A percentile compares a stretch with the other conserved stretches of the same genome.
These are phyloP conservation scores for Primulina eburnea DNA, from an alignment of 257 asterid species.

Conservation along the genomic window DNA sequence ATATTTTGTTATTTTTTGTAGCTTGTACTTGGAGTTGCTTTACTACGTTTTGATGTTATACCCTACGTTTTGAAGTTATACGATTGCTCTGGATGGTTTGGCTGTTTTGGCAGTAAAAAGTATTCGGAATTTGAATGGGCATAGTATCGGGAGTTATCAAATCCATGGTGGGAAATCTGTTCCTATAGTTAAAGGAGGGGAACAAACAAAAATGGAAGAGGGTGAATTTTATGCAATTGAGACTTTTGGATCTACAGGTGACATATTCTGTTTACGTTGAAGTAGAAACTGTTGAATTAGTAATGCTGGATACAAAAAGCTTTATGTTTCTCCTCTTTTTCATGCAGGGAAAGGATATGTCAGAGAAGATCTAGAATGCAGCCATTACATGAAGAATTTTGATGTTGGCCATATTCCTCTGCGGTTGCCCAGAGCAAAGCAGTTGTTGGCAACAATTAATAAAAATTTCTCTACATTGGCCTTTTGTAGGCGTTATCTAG, in stretches of 20 bases:
- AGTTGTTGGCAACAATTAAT: slow-evolving; percentile 79
- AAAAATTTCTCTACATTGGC: slow-evolving; percentile 92
- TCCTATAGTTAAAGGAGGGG: slow-evolving; percentile 98
- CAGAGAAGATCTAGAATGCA: slow-evolving; percentile 96
- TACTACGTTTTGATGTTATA: background rate
- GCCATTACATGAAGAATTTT: slow-evolving; percentile 97
- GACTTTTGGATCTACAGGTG: slow-evolving; percentile 98
- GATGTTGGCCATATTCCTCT: slow-evolving; percentile 89
- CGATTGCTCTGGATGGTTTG: slow-evolving; percentile 28
- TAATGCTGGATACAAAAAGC: slow-evolving; percentile 10
- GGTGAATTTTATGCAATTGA: slow-evolving; percentile 98
- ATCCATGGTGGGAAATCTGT: slow-evolving; percentile 99
- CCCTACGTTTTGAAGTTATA: background rate
- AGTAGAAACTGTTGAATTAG: slow-evolving; percentile 7
- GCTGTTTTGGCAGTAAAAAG: slow-evolving; percentile 74
- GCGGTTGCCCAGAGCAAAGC: slow-evolving; percentile 90
- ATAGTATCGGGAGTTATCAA: slow-evolving; percentile 87
- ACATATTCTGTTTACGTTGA: background rate
- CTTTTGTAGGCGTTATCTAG: slow-evolving; percentile 92
- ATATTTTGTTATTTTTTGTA: slow-evolving; percentile 1
- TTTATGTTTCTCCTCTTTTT: slow-evolving; percentile 16
- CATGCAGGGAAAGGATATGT: slow-evolving; percentile 84
- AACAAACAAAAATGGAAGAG: slow-evolving; percentile 98
- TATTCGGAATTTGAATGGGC: slow-evolving; percentile 92
- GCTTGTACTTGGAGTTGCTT: background rate